phyloP scores from a whole-genome alignment of 192 early-diverging fungal species.

The Cetraspora pellucida region DNA sequence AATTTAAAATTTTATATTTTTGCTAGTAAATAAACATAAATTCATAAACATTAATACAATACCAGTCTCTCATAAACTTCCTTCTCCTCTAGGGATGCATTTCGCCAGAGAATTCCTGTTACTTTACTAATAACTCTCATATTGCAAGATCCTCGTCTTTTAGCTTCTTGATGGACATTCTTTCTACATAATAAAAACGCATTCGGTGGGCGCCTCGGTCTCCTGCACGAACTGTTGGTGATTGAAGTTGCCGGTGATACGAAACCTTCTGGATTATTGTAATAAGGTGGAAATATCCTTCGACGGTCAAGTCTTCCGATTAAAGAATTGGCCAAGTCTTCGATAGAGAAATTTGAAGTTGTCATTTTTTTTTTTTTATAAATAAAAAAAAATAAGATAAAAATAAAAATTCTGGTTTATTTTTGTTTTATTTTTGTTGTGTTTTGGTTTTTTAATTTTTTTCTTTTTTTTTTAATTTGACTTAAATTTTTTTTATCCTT shows the following conservation, averaged over 20 bases:
- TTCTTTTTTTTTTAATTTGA: no score
- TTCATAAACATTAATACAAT: no score
- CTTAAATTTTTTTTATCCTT: no score
- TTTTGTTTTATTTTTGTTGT: no score
- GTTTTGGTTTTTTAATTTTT: no score
- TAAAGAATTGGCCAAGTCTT: not conserved
- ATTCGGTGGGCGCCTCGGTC: not conserved
- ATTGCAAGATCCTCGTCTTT: not conserved
- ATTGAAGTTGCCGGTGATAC: not conserved
- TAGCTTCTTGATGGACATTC: slow-evolving; percentile 10
- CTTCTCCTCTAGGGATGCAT: not conserved
- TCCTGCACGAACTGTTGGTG: not conserved
- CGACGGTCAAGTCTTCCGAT: not conserved
- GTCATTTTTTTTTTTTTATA: not conserved
- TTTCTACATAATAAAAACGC: slow-evolving; percentile 12
- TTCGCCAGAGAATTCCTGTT: slow-evolving; percentile 2
- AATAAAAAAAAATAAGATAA: no score
- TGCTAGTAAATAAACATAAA: no score
- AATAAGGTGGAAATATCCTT: slow-evolving; percentile 1
- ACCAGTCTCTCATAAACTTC: slow-evolving; percentile 10
- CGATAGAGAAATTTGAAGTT: not conserved
- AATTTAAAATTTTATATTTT: no score
- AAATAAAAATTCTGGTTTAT: no score
- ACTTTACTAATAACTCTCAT: slow-evolving; percentile 20
- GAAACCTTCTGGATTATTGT: not conserved